Evolutionary conservation across 202 grass and related monocot genomes (phyloP).

Genomic region (Schoenoplectus tabernaemontani): DNA sequence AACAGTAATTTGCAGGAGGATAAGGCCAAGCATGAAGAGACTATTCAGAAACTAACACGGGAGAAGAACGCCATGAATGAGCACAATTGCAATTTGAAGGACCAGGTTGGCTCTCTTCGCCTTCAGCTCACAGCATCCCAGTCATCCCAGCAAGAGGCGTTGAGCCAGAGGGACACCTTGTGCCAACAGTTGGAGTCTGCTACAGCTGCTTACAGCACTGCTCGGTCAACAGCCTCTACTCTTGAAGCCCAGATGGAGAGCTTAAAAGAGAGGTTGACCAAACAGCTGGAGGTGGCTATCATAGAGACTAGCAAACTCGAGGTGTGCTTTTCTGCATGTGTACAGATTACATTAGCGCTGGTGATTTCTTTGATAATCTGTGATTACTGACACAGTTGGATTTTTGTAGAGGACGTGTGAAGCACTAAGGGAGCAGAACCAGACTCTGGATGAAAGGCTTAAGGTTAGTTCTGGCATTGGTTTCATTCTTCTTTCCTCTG

Average conservation of each 20-base stretch:
- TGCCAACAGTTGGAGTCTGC: conserved; percentile 56
- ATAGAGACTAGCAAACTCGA: conserved; percentile 39
- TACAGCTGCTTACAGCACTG: conserved; percentile 56
- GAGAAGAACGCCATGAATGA: conserved; percentile 87
- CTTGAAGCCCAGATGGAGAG: conserved; percentile 36
- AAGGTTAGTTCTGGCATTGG: conserved; percentile 37
- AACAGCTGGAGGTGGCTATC: conserved; percentile 34
- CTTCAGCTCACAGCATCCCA: conserved; percentile 21
- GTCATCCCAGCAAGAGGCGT: conserved; percentile 77
- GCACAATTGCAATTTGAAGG: conserved; percentile 48
- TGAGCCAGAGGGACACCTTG: conserved; percentile 62
- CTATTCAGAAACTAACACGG: conserved; percentile 59
- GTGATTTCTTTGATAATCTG: neutral
- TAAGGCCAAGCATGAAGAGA: conserved; percentile 50
- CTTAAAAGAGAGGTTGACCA: conserved; percentile 46
- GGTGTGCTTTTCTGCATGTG: conserved; percentile 32
- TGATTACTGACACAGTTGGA: conserved; percentile 5
- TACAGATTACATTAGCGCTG: neutral
- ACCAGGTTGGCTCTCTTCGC: conserved; percentile 45
- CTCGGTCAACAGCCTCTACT: conserved; percentile 37
- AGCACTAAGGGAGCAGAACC: conserved; percentile 48
- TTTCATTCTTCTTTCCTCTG: neutral
- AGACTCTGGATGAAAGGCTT: conserved; percentile 44
- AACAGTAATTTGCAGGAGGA: conserved; percentile 92
- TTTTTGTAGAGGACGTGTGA: conserved; percentile 43